Conservation (phyloP, 768 basidiomycete genomes). For the Mycena latifolia region DNA sequence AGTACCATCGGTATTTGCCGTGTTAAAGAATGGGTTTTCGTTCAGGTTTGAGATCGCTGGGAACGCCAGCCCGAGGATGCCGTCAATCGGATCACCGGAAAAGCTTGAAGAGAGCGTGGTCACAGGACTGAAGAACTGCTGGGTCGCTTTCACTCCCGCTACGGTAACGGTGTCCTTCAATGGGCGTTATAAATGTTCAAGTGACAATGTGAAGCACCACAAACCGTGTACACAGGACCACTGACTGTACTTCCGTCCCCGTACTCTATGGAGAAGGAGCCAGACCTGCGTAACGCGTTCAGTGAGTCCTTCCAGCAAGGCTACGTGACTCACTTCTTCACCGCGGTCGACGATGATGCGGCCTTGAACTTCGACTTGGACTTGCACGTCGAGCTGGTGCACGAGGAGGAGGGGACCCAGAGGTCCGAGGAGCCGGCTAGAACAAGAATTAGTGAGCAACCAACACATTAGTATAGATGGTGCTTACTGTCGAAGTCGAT, state of each 20-base stretch:
- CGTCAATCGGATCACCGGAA: slow-evolving; percentile 20
- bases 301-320: too few relatives aligned
- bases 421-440: slow-evolving; percentile 30
- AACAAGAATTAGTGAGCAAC: background rate
- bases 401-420: slow-evolving; percentile 21
- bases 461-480: background rate
- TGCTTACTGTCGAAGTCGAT: slow-evolving; percentile 56
- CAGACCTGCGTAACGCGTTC: too few relatives aligned
- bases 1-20: slow-evolving; percentile 48
- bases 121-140: slow-evolving; percentile 47
- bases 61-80: slow-evolving; percentile 51
- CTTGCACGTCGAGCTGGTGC: slow-evolving; percentile 37
- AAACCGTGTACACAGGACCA: slow-evolving; percentile 53
- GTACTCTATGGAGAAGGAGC: background rate
- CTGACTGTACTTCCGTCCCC: background rate
- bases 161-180: slow-evolving; percentile 37
- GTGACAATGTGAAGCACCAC: background rate
- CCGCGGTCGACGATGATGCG: slow-evolving; percentile 42
- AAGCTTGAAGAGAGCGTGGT: slow-evolving; percentile 45
- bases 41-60: slow-evolving; percentile 44
- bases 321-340: slow-evolving; percentile 35
- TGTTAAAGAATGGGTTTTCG: slow-evolving; percentile 54
- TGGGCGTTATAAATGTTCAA: slow-evolving; percentile 40
- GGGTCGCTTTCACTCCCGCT: slow-evolving; percentile 29
- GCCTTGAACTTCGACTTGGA: slow-evolving; percentile 46